Evolutionary conservation across 2,329 filamentous ascomycete genomes (phyloP).

Genomic region (Aspergillus carbonarius): DNA sequence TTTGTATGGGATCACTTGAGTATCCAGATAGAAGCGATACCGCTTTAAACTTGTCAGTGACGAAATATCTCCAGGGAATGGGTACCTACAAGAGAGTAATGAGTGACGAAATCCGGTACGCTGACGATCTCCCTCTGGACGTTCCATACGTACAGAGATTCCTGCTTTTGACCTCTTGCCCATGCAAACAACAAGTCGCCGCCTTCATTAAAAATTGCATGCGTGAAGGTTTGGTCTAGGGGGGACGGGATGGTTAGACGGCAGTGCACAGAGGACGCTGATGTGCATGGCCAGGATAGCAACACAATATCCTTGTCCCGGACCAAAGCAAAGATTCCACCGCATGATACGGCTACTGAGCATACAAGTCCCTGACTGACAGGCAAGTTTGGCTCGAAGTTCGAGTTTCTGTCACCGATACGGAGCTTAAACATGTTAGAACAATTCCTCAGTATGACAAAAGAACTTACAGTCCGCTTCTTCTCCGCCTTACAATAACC

Average conservation of each 20-base stretch:
- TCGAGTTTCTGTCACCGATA: background rate
- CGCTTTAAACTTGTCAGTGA: background rate
- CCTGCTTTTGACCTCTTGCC: background rate
- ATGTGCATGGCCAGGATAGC: background rate
- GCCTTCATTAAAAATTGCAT: background rate
- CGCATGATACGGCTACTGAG: background rate
- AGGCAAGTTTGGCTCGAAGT: background rate
- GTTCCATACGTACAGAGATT: background rate
- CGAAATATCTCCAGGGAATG: rapidly evolving
- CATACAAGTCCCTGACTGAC: background rate
- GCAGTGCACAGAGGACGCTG: too few relatives aligned
- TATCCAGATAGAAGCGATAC: background rate
- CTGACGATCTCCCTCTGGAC: background rate
- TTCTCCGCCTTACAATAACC: background rate
- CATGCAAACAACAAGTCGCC: background rate
- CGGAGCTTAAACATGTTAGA: background rate
- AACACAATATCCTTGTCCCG: background rate
- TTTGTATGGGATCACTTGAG: background rate
- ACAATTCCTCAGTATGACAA: background rate
- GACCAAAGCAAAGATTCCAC: background rate
- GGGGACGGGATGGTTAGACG: background rate
- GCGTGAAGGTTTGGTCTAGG: background rate
- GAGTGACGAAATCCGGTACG: background rate
- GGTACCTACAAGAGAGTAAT: background rate
- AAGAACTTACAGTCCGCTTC: background rate